These are phyloP conservation scores for Aspergillus panamensis DNA, from an alignment of 495 filamentous ascomycete species.

Conservation along the genomic window DNA sequence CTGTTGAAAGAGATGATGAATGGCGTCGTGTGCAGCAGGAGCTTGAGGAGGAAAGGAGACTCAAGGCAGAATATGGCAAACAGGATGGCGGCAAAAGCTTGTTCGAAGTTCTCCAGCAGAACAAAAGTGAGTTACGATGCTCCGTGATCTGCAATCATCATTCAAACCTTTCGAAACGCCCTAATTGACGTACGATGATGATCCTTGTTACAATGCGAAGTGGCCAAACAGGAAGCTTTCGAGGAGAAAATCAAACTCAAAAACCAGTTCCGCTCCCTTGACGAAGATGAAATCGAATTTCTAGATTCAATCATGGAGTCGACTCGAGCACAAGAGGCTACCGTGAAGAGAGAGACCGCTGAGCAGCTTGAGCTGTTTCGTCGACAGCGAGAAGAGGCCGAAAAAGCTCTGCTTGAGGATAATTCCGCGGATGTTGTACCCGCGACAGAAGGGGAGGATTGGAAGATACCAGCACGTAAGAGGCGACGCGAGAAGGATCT, in stretches of 20 bases:
- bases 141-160: background rate
- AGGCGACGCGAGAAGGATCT: conserved; percentile 54
- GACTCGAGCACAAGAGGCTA: conserved; percentile 66
- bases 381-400: conserved; percentile 62
- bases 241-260: conserved; percentile 82
- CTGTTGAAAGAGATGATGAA: conserved; percentile 58
- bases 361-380: conserved; percentile 70
- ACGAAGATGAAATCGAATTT: conserved; percentile 93
- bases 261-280: conserved; percentile 91
- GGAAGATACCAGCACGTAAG: conserved; percentile 55
- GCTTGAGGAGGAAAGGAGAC: conserved; percentile 63
- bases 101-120: conserved; percentile 84
- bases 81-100: conserved; percentile 67
- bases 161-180: conserved; percentile 5
- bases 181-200: conserved; percentile 55
- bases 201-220: conserved; percentile 42
- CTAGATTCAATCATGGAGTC: conserved; percentile 72
- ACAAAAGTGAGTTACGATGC: conserved; percentile 71
- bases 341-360: conserved; percentile 68
- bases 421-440: conserved; percentile 33
- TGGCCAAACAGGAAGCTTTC: conserved; percentile 93
- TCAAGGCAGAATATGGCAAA: conserved; percentile 54
- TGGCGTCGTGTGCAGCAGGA: conserved; percentile 77
- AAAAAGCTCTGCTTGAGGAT: conserved; percentile 47
- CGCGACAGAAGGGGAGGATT: conserved; percentile 46